phyloP scores from a whole-genome alignment of 164 flowering plant species.

The Platanus orientalis region DNA sequence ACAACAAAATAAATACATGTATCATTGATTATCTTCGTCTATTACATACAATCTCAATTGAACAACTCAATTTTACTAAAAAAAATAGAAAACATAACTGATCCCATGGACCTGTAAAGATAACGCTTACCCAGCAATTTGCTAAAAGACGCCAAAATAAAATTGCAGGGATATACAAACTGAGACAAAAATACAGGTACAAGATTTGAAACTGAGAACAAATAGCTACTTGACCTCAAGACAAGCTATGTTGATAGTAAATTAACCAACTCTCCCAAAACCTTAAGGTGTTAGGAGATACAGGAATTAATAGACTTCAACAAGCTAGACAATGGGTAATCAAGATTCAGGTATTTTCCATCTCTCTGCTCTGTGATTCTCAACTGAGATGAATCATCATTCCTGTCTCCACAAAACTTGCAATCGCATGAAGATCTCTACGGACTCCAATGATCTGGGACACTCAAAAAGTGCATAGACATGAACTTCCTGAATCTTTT shows the following conservation, averaged over 20 bases:
- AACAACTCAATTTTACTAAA: not conserved
- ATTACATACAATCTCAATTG: conserved; percentile 1
- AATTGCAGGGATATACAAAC: conserved; percentile 9
- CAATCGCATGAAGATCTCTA: conserved; percentile 31
- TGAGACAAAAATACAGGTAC: conserved; percentile 13
- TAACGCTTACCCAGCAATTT: conserved; percentile 24
- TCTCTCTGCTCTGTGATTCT: conserved; percentile 15
- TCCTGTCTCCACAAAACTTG: conserved; percentile 24
- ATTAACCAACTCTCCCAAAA: no score
- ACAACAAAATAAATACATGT: not conserved
- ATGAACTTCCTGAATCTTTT: conserved; percentile 91
- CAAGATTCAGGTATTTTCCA: conserved; percentile 1
- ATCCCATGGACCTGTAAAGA: conserved; percentile 15
- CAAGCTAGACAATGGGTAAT: not conserved
- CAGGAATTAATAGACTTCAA: no score
- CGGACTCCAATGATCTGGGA: conserved; percentile 72
- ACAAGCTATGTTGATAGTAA: no score
- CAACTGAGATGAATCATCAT: conserved; percentile 19
- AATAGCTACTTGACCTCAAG: not conserved
- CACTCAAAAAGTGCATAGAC: conserved; percentile 55
- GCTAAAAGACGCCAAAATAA: conserved; percentile 27
- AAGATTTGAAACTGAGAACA: conserved; percentile 2
- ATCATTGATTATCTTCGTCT: conserved; percentile 3
- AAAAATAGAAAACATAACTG: not conserved
- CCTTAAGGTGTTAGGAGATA: no score